Base-by-base conservation (phyloP, 2,329 filamentous ascomycete species). In the Alternaria gaisen region DNA sequence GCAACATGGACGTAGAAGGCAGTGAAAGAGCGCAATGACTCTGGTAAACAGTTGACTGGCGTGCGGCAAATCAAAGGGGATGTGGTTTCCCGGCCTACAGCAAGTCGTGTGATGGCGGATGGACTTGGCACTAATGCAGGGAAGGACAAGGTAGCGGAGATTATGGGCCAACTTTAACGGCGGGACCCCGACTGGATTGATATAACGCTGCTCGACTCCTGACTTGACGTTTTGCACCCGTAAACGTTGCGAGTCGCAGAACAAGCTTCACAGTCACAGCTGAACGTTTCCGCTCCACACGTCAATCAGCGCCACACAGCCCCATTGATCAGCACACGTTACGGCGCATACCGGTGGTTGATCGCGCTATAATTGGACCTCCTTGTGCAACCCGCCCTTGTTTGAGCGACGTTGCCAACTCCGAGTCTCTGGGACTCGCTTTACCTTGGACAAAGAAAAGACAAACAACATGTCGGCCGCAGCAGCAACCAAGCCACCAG, bases 401-500 rank as follows among this genome's bases (percentile, higher is more conserved):
- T 58, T 52, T 59, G 53, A 58, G 60, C 60, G 63, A 56, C 58
- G 60, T 60, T 60, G 56, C 51, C 60, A 61, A 56, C 60, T 56
- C 53, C 56, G 52, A 61, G 48, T 51, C 47, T 51, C 42, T 47
- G 48, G 48, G 42, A 48, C 59, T 58, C 48, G 53, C 56, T 62
- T 54, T 54, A 59, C 52, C 30, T 42, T 40, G 22, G 41, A 58
- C 60, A 53, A 43, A 52, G 26, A 44, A 64, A 52, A 53, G 38
- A 53, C 32, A 30, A 52, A 61, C 61, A 60, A 22, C 61, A 77
- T 78, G 76, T 77, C 76, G 52, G 70, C 77, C 20, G 71, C 77
- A 43, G 67, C 75, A 58, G 69, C 75, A 63, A 76, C 70, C 63
- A 80, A 80, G 67, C 71, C 76, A 36, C 74, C 76, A 9, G 76